A percentile compares a stretch with the other conserved stretches of the same genome.
Conservation (phyloP, 1,139 yeast genomes). For the Yamadazyma kanchanaburiensis region DNA sequence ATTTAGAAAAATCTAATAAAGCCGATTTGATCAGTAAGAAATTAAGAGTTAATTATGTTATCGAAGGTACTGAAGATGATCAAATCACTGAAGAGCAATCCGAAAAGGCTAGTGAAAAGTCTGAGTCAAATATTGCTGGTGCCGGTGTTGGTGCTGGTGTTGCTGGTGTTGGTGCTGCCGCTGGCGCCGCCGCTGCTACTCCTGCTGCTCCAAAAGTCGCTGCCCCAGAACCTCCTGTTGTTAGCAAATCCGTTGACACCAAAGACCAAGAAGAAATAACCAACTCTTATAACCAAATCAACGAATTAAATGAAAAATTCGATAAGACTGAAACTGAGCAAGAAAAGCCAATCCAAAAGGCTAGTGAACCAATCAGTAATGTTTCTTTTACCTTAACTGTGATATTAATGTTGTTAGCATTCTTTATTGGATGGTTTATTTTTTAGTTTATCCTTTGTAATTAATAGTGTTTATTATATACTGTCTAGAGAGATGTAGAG, state of each 20-base stretch:
- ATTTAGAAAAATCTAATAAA: slow-evolving; percentile 62
- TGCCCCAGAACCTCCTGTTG: slow-evolving; percentile 12
- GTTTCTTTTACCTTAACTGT: slow-evolving; percentile 52
- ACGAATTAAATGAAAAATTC: slow-evolving; percentile 41
- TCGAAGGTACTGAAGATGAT: slow-evolving; percentile 23
- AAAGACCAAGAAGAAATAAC: slow-evolving; percentile 22
- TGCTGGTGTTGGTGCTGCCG: slow-evolving; percentile 17
- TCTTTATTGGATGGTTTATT: slow-evolving; percentile 59
- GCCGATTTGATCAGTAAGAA: slow-evolving; percentile 64
- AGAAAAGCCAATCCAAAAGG: slow-evolving; percentile 3
- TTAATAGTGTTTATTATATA: slow-evolving; percentile 1
- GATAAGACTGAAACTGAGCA: slow-evolving; percentile 19
- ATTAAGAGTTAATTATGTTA: slow-evolving; percentile 69
- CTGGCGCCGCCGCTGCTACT: slow-evolving; percentile 11
- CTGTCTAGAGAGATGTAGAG: background rate
- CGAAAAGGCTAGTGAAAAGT: slow-evolving; percentile 3
- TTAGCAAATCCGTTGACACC: slow-evolving; percentile 9
- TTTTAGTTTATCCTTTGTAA: slow-evolving; percentile 26
- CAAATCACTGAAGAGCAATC: slow-evolving; percentile 13
- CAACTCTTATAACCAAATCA: slow-evolving; percentile 39
- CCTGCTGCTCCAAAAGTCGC: slow-evolving; percentile 10
- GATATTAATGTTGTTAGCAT: slow-evolving; percentile 51
- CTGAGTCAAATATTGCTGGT: slow-evolving; percentile 11
- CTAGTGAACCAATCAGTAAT: slow-evolving; percentile 39
- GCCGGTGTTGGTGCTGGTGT: slow-evolving; percentile 11